phyloP scores from a whole-genome alignment of 352 stramenopile species.

The Pelagophyceae sp. region DNA sequence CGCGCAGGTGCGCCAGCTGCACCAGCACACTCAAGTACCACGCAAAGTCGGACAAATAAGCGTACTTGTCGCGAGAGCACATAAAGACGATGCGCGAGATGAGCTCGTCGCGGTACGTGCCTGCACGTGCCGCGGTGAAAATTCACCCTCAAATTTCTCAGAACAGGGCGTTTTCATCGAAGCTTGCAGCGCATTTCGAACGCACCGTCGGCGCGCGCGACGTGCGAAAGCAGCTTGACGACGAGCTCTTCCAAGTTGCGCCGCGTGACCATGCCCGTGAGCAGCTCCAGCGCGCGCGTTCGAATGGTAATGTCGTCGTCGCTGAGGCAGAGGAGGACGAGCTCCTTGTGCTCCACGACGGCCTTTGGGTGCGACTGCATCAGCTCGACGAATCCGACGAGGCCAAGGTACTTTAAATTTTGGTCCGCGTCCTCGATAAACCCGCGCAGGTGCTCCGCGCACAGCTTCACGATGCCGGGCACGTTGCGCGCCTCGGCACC shows the following conservation, averaged over 20 bases:
- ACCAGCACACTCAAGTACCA: conserved; percentile 97
- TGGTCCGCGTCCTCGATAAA: conserved; percentile 97
- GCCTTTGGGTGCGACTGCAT: conserved; percentile 89
- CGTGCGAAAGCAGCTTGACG: conserved; percentile 86
- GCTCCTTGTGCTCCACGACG: conserved; percentile 80
- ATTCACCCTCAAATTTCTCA: neutral
- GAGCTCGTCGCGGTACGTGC: conserved; percentile 89
- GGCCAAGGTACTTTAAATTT: conserved; percentile 96
- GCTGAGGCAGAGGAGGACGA: conserved; percentile 90
- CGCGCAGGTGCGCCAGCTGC: conserved; percentile 78
- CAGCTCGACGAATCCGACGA: conserved; percentile 91
- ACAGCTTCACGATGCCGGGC: conserved; percentile 82
- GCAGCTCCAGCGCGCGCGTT: conserved; percentile 86
- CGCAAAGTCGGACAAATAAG: conserved; percentile 88
- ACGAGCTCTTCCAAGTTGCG: conserved; percentile 92
- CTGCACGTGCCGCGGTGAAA: no score
- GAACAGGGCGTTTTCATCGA: no score
- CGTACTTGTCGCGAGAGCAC: conserved; percentile 94
- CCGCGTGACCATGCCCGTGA: conserved; percentile 84
- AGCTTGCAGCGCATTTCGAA: no score
- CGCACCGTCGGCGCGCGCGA: conserved; percentile 76
- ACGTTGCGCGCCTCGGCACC: conserved; percentile 85
- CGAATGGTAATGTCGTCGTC: conserved; percentile 98
- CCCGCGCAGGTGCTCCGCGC: conserved; percentile 81
- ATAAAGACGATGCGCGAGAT: conserved; percentile 90